Evolutionary conservation across 331 rosid genomes (phyloP), one percentile per base, ranked within the genome.

Genomic region (Stylosanthes scabra): DNA sequence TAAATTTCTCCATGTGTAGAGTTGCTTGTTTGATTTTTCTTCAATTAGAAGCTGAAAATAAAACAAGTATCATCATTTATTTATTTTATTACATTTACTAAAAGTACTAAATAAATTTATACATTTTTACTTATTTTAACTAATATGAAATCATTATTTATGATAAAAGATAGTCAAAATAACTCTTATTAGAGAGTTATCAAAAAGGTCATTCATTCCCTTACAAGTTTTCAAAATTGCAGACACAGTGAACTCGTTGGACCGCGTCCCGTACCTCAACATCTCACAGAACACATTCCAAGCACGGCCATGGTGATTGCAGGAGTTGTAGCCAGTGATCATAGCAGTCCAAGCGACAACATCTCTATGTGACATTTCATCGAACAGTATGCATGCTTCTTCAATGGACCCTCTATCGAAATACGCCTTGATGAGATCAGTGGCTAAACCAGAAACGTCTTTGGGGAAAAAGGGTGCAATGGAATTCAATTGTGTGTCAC

Each of bases 261-360:
- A 91, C 2, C 37, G 57, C 42, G 77, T 42, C 12, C 81, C 88
- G 56, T 59, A 60, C 67, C 61, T 73, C 46, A 88, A 56, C 97
- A 93, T 90, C 70, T 85, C 83, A 60, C 73, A 72, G 39, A 90
- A 88, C 73, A 84, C 11, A 42, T 41, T 61, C 96, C 93, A 92
- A 0, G 95, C 87, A 42, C 57, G 28, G 39, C 10, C 8, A 65
- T 86, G 72, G 34, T 66, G 83, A 57, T 81, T 70, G 76, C 89
- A 86, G 27, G 92, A 82, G 8, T 83, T 73, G 78, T 85, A 81
- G 68, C 96, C 93, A 41, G 88, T 79, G 62, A 92, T 80, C 93
- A 90, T 88, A 49, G 87, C 84, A 6, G 95, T 92, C 95, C 95
- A 90, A 5, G 91, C 31, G 1, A 90, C 82, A 27, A 85, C 90